These are phyloP conservation scores for Escovopsis weberi DNA, from an alignment of 2,329 filamentous ascomycete species.

Conservation along the genomic window DNA sequence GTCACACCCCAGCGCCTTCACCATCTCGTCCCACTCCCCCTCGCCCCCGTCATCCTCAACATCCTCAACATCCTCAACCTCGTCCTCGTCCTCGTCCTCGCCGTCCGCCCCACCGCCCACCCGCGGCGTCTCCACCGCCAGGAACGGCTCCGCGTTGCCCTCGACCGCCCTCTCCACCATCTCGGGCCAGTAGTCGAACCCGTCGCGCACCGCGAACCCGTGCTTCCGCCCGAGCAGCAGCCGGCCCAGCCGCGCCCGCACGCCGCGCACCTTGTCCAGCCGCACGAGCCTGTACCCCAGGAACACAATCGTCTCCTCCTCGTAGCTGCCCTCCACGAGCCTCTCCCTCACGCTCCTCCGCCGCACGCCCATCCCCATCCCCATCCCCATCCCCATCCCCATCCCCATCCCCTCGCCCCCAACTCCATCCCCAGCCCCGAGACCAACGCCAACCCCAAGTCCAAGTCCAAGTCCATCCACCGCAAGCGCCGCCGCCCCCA, in stretches of 20 bases:
- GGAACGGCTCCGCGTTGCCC: slow-evolving; percentile 11
- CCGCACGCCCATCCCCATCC: slow-evolving; percentile 7
- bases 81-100: not conserved
- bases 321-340: slow-evolving; percentile 11
- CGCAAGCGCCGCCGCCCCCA: slow-evolving; percentile 7
- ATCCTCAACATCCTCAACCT: not conserved
- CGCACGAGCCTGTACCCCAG: slow-evolving; percentile 14
- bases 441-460: too few species aligned
- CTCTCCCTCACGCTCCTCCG: slow-evolving; percentile 10
- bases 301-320: slow-evolving; percentile 16
- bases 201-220: slow-evolving; percentile 13
- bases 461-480: slow-evolving; percentile 1
- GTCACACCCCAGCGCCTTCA: slow-evolving; percentile 6
- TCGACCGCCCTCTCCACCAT: slow-evolving; percentile 12
- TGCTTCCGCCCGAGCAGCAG: slow-evolving; percentile 32
- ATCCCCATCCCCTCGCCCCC: too few species aligned
- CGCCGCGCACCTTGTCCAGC: slow-evolving; percentile 14
- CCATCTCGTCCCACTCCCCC: slow-evolving; percentile 6
- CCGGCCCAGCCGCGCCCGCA: slow-evolving; percentile 13
- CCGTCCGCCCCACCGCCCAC: slow-evolving; percentile 1
- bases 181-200: slow-evolving; percentile 14
- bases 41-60: not conserved
- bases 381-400: not conserved
- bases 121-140: slow-evolving; percentile 4
- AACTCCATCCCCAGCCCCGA: too few species aligned